phyloP scores from a whole-genome alignment of 371 early-diverging fungal species.

The Rhizopus delemar region DNA sequence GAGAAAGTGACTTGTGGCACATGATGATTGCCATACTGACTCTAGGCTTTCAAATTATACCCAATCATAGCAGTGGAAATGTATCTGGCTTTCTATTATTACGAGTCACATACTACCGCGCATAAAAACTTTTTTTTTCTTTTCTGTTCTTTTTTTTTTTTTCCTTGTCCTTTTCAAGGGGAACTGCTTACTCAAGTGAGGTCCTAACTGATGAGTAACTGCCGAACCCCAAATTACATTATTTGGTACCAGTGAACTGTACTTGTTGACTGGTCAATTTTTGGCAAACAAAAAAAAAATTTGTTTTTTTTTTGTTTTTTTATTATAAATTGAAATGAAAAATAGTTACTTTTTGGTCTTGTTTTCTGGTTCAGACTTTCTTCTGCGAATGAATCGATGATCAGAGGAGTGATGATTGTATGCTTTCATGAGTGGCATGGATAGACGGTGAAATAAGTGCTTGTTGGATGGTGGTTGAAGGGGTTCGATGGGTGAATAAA shows the following conservation, averaged over 20 bases:
- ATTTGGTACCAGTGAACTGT: not conserved
- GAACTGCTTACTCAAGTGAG: not conserved
- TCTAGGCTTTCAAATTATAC: too few species aligned
- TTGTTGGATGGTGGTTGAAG: not conserved
- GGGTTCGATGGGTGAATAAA: slow-evolving; percentile 47
- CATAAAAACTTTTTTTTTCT: not conserved
- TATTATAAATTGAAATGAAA: not conserved
- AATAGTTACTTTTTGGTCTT: not conserved
- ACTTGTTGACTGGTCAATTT: not conserved
- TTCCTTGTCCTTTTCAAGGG: not conserved
- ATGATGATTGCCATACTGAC: too few species aligned
- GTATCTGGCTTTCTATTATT: too few species aligned
- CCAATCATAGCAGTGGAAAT: too few species aligned
- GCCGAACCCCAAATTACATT: not conserved
- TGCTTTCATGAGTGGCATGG: slow-evolving; percentile 22
- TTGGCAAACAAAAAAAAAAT: not conserved
- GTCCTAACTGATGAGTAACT: not conserved
- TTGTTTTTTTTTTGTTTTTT: not conserved
- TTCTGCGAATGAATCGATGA: slow-evolving; percentile 7
- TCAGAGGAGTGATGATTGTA: not conserved
- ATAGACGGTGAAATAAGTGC: slow-evolving; percentile 27
- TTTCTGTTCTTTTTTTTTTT: not conserved
- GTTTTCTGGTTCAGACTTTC: slow-evolving; percentile 18
- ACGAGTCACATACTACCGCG: too few species aligned
- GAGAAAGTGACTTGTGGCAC: too few species aligned